Percentiles rank a stretch among this genome's conserved stretches.
These are phyloP conservation scores for Bonia amplexicaulis DNA, from an alignment of 176 grass and related monocot genomes.

Conservation along the genomic window DNA sequence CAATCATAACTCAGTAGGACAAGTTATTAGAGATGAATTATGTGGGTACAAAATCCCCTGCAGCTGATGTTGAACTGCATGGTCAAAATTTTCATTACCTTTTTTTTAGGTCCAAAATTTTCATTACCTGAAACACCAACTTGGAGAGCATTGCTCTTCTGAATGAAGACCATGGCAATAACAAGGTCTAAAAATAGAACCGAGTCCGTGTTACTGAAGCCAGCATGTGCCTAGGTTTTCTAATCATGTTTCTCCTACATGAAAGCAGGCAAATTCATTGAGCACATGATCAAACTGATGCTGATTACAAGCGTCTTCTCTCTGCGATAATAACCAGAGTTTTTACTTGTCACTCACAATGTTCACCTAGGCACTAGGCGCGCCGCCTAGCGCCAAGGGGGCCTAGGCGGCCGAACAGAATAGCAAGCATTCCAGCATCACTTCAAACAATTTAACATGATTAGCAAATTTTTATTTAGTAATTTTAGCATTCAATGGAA, in stretches of 20 bases:
- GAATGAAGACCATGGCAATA: neutral
- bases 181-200: neutral
- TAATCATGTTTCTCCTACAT: neutral
- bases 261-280: neutral
- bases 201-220: neutral
- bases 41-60: neutral
- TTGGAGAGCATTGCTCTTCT: neutral
- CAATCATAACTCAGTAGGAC: neutral
- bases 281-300: neutral
- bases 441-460: no score
- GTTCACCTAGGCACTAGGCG: no score
- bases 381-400: no score
- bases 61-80: neutral
- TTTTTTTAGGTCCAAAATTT: neutral
- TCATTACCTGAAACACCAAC: neutral
- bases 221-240: neutral
- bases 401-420: no score
- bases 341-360: no score
- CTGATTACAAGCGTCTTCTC: neutral
- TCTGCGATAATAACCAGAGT: no score
- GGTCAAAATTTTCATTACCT: neutral
- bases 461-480: no score
- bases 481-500: no score
- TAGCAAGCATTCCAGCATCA: no score
- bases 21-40: neutral